Evolutionary conservation across 768 basidiomycete species (phyloP), one percentile per base, ranked within the genome.

Genomic region (Jaapia argillacea): DNA sequence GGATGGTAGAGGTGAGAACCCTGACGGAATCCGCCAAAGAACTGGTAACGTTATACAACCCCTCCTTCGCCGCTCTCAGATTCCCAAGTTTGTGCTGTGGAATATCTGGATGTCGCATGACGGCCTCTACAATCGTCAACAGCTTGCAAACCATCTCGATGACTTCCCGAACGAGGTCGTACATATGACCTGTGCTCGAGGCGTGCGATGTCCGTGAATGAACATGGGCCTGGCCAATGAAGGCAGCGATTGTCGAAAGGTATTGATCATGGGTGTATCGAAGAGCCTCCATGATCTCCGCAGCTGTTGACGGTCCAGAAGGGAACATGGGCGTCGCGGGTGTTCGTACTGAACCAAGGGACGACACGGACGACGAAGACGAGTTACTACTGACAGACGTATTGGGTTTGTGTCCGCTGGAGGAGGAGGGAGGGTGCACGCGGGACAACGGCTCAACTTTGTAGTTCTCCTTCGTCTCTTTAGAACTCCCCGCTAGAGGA

Each of bases 161-260:
- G 38, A 92, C 85, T 63, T 94, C 89, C 41, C 85, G 78, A n/a
- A 93, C 89, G 42, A 97, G 77, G 51, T 97, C 92, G 56, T 96
- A 92, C 61, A 98, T 72, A 51, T 91, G 85, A 1, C 89, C 93
- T 13, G 91, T 93, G 47, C 84, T 89, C 4, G 90, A 88, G 0
- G 94, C 90, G 61, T 97, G 93, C 23, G 88, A 88, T 31, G 77
- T 71, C 36, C 88, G 81, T 18, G 87, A 82, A 68, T 97, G 88
- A 13, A 88, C 87, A 54, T 98, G 94, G 1, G 91, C 87, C 57
- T 97, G 92, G 1, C 93, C 94, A 53, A 99, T 96, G 60, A 99
- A 92, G 4, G 93, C 94, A 18, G 96, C 93, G 56, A 96, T 90
- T 16, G 90, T 87, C 4, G 90, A 94, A 7, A 98, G 70, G 54